Conservation (phyloP, 2,329 filamentous ascomycete species). For the Sarocladium kiliense region DNA sequence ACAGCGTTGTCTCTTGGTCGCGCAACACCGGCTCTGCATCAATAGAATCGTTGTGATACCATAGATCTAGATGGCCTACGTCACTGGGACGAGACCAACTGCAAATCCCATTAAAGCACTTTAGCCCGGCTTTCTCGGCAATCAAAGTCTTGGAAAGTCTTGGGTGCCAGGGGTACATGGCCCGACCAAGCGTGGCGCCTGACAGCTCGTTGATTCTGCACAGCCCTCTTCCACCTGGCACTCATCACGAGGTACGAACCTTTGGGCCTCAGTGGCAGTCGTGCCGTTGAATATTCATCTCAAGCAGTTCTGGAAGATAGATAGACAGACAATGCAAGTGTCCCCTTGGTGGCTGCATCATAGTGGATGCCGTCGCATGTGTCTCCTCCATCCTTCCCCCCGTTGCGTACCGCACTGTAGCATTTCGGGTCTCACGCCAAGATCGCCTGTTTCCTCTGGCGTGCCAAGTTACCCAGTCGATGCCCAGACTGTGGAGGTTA, state of each 20-base stretch:
- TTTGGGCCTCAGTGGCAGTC: too few relatives aligned
- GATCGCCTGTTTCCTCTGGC: constrained; percentile 2
- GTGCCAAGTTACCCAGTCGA: constrained; percentile 6
- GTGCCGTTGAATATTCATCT: too few relatives aligned
- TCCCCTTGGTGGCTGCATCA: background rate
- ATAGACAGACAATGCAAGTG: background rate
- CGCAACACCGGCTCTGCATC: background rate
- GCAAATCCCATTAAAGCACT: background rate
- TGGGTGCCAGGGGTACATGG: constrained; percentile 3
- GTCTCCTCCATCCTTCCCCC: background rate
- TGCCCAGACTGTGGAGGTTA: constrained; percentile 8
- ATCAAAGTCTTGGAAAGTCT: constrained; percentile 8
- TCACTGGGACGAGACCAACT: too few relatives aligned
- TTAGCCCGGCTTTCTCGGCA: background rate
- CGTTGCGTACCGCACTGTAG: background rate
- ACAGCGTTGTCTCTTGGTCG: too few relatives aligned
- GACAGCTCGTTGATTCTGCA: background rate
- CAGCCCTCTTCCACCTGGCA: background rate
- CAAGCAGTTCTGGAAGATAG: too few relatives aligned
- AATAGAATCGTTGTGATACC: too few relatives aligned
- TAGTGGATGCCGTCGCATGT: too few relatives aligned
- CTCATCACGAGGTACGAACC: background rate
- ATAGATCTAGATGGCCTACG: too few relatives aligned
- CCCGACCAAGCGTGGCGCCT: too few relatives aligned
- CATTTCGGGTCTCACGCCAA: background rate